phyloP scores from a whole-genome alignment of 352 stramenopile species.

The Elongisporangium prolatum region DNA sequence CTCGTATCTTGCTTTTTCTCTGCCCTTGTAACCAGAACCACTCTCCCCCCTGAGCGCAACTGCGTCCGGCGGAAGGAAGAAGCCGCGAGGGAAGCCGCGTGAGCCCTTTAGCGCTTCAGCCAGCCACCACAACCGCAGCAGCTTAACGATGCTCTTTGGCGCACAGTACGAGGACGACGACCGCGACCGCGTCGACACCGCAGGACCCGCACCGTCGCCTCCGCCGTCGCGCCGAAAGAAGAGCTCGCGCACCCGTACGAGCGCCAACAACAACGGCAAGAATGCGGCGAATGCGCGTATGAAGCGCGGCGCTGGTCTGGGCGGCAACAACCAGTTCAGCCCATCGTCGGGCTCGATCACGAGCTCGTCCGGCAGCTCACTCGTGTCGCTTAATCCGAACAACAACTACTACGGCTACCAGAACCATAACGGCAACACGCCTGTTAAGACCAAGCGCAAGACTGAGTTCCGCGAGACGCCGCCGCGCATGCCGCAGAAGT shows the following conservation, averaged over 20 bases:
- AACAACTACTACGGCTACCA: constrained; percentile 7
- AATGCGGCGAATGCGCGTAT: neutral
- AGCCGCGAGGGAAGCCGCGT: neutral
- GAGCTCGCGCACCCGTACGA: constrained; percentile 1
- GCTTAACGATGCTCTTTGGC: constrained; percentile 25
- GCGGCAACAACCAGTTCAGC: constrained; percentile 12
- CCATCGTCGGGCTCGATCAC: constrained; percentile 32
- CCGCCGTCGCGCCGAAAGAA: constrained; percentile 19
- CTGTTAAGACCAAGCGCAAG: constrained; percentile 3
- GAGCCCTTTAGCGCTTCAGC: neutral
- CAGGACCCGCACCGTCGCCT: constrained; percentile 16
- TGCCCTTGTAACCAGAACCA: neutral
- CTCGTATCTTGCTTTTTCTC: neutral
- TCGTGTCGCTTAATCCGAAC: constrained; percentile 15
- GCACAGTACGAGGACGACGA: constrained; percentile 41
- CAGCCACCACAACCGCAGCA: neutral
- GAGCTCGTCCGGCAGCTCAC: constrained; percentile 21
- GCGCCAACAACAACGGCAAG: neutral
- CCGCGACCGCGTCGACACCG: constrained; percentile 17
- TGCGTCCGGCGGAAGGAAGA: neutral
- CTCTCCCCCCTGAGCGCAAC: neutral
- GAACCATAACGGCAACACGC: constrained; percentile 14
- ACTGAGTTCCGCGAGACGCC: constrained; percentile 22
- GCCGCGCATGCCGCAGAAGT: constrained; percentile 11
- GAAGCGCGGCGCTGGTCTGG: constrained; percentile 3